Percentiles rank a stretch among this genome's conserved stretches.
Evolutionary conservation across 768 basidiomycete genomes (phyloP).

Genomic region (Tulasnella sp.): DNA sequence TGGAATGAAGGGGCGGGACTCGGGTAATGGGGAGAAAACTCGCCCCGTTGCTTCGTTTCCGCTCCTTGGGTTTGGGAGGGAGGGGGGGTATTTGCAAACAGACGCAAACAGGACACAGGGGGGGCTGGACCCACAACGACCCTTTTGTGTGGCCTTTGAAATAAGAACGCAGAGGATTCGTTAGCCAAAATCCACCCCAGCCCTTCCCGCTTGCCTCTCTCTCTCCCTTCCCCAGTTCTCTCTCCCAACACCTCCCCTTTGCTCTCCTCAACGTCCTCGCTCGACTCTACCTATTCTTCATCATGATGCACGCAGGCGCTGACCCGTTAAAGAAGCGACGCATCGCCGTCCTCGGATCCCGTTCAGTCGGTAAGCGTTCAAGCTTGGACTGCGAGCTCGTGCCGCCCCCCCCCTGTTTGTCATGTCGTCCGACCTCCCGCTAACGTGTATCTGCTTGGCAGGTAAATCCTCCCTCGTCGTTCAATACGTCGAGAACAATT

Average conservation of each 20-base stretch:
- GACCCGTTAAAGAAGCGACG: slow-evolving; percentile 66
- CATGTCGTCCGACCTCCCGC: slow-evolving; percentile 28
- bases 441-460: slow-evolving; percentile 37
- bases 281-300: background rate
- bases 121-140: background rate
- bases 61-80: too few relatives aligned
- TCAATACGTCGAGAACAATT: slow-evolving; percentile 90
- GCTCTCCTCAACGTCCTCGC: background rate
- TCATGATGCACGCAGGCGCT: slow-evolving; percentile 25
- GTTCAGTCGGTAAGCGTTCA: slow-evolving; percentile 71
- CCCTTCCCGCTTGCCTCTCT: background rate
- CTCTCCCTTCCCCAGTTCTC: background rate
- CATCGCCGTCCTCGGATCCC: slow-evolving; percentile 81
- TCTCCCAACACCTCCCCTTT: background rate
- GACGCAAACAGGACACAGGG: background rate
- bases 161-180: slow-evolving; percentile 6
- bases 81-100: background rate
- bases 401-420: too few relatives aligned
- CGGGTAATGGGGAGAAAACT: background rate
- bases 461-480: slow-evolving; percentile 92
- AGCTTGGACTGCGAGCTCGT: background rate
- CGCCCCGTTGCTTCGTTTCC: too few relatives aligned
- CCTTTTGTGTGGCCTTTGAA: slow-evolving; percentile 5
- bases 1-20: background rate
- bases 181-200: background rate